Evolutionary conservation across 306 rosid species (phyloP).

Genomic region (Sicyos edulis): DNA sequence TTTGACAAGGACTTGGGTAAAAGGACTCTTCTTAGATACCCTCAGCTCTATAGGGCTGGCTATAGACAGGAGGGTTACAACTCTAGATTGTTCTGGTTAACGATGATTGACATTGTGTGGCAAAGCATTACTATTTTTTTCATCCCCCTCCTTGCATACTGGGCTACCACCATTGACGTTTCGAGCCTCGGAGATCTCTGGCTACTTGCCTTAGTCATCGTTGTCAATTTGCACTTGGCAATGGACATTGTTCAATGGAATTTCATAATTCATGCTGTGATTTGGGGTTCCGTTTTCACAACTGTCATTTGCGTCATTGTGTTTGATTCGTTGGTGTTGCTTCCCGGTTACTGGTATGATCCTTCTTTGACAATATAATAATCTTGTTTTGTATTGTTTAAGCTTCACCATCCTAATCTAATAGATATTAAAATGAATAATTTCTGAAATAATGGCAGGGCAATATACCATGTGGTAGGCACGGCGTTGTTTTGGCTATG

Average conservation of each 20-base stretch:
- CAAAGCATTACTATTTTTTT: constrained; percentile 76
- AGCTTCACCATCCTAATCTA: no score
- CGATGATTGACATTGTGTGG: constrained; percentile 78
- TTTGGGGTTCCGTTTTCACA: constrained; percentile 86
- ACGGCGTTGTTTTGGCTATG: no score
- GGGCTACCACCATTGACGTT: constrained; percentile 55
- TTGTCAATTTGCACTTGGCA: constrained; percentile 87
- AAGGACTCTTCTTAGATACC: constrained; percentile 59
- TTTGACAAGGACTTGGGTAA: constrained; percentile 91
- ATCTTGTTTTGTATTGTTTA: no score
- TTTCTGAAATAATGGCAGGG: no score
- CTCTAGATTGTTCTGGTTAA: constrained; percentile 63
- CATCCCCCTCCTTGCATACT: constrained; percentile 59
- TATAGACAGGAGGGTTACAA: constrained; percentile 81
- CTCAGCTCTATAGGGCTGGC: constrained; percentile 88
- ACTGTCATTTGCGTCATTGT: constrained; percentile 58
- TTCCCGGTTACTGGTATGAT: constrained; percentile 87
- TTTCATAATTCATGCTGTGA: constrained; percentile 62
- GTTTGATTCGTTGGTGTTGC: constrained; percentile 55
- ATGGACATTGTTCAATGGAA: constrained; percentile 82
- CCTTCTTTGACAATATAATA: no score
- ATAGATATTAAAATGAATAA: no score
- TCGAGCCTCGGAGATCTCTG: constrained; percentile 93
- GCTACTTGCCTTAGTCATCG: constrained; percentile 71
- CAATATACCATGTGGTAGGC: no score